Percentiles rank a stretch among this genome's conserved stretches.
Conservation (phyloP, 192 early-diverging fungal species). For the Coemansia sp. region DNA sequence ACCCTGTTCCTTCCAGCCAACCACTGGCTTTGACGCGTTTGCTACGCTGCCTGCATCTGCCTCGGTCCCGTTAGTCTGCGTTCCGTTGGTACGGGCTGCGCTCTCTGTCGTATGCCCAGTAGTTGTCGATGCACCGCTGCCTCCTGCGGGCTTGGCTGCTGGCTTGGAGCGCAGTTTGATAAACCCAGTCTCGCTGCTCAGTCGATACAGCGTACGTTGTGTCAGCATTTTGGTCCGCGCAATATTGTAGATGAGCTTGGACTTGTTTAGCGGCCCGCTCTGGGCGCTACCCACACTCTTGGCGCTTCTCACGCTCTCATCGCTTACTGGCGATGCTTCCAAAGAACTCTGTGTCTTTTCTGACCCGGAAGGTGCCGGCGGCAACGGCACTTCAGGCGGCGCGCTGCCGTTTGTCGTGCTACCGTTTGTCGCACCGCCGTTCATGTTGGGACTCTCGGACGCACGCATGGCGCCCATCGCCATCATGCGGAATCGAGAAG, state of each 20-base stretch:
- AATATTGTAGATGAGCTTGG: constrained; percentile 49
- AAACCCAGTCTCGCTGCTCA: constrained; percentile 47
- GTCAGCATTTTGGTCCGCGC: constrained; percentile 46
- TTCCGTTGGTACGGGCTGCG: constrained; percentile 5
- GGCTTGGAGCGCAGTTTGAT: constrained; percentile 48
- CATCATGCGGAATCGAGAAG: constrained; percentile 32
- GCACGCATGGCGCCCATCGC: constrained; percentile 25
- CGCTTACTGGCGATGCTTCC: constrained; percentile 7
- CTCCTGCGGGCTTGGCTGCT: constrained; percentile 7
- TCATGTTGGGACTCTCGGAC: constrained; percentile 15
- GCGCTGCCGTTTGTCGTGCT: neutral
- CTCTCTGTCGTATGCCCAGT: constrained; percentile 6
- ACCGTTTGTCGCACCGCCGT: constrained; percentile 1
- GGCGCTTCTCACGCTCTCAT: constrained; percentile 8
- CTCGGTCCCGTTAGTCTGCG: neutral
- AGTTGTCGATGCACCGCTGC: constrained; percentile 5
- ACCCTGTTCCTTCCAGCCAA: constrained; percentile 52
- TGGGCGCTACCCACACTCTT: constrained; percentile 6
- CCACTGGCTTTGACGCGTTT: constrained; percentile 20
- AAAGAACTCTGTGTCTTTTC: neutral
- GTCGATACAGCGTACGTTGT: constrained; percentile 34
- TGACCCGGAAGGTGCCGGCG: neutral
- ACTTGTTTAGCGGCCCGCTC: constrained; percentile 10
- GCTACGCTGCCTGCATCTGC: constrained; percentile 4
- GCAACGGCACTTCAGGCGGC: constrained; percentile 4